Conservation (phyloP, 176 grass and related monocot genomes). For the Zea luxurians region DNA sequence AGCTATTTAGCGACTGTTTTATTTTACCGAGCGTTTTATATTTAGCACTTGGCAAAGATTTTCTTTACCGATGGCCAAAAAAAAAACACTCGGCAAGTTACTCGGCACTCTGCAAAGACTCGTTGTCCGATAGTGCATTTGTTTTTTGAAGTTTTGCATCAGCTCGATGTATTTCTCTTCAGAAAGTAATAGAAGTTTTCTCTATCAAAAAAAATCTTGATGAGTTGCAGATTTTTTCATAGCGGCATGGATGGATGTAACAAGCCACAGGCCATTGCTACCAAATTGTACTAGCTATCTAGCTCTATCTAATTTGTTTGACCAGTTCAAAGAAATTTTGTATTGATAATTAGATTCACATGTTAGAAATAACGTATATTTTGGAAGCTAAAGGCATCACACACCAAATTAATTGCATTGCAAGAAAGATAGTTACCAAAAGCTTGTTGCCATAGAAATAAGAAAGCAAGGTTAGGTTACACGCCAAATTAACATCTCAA, state of each 20-base stretch:
- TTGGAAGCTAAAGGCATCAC: background rate
- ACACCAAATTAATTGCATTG: background rate
- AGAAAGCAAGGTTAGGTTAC: conserved; percentile 9
- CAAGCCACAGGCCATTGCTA: background rate
- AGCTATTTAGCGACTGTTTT: too few species aligned
- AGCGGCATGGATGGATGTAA: background rate
- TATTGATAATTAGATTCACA: background rate
- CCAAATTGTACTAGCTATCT: background rate
- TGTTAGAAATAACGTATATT: background rate
- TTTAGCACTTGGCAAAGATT: too few species aligned
- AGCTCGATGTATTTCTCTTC: too few species aligned
- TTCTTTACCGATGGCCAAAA: too few species aligned
- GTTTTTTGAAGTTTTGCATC: too few species aligned
- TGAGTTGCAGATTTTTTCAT: background rate
- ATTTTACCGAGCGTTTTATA: too few species aligned
- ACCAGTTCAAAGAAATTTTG: background rate
- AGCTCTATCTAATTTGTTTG: background rate
- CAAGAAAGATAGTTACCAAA: background rate
- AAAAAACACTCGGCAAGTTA: too few species aligned
- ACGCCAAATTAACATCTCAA: conserved; percentile 21
- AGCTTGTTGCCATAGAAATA: conserved; percentile 12
- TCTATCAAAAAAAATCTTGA: too few species aligned
- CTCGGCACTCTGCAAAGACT: too few species aligned
- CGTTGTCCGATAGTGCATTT: too few species aligned
- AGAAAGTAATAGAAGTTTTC: too few species aligned